These are phyloP conservation scores for Candida ovalis DNA, from an alignment of 805 yeast species.

Conservation along the genomic window DNA sequence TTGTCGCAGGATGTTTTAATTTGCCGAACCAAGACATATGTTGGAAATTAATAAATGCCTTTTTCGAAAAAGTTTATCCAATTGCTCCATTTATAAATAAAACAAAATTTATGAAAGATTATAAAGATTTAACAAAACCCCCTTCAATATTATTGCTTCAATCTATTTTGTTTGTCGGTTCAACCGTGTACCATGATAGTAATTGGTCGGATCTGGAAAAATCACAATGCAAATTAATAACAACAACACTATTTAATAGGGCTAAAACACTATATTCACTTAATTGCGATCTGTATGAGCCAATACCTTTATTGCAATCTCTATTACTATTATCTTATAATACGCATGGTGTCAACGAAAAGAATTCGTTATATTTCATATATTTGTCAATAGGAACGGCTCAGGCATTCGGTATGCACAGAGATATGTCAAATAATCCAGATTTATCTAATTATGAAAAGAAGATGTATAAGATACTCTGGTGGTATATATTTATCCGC, in stretches of 20 bases:
- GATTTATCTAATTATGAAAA: constrained; percentile 17
- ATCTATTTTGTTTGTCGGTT: constrained; percentile 61
- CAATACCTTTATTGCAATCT: constrained; percentile 54
- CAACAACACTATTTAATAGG: constrained; percentile 30
- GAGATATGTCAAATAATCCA: constrained; percentile 29
- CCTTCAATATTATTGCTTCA: constrained; percentile 60
- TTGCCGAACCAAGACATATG: constrained; percentile 58
- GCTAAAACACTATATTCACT: constrained; percentile 64
- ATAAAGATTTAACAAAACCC: constrained; percentile 52
- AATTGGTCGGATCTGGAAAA: constrained; percentile 46
- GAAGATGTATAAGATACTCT: constrained; percentile 13
- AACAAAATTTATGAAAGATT: constrained; percentile 53
- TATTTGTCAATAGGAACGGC: constrained; percentile 65
- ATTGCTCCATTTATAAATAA: constrained; percentile 63
- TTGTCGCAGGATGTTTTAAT: constrained; percentile 65
- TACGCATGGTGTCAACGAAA: constrained; percentile 64
- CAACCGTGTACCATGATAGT: constrained; percentile 53
- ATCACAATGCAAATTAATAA: constrained; percentile 40
- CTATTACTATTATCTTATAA: constrained; percentile 63
- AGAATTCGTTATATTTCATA: constrained; percentile 68
- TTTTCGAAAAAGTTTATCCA: constrained; percentile 63
- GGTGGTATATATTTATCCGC: constrained; percentile 16
- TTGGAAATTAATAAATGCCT: constrained; percentile 55
- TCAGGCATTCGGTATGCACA: constrained; percentile 71
- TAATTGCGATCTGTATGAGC: constrained; percentile 61